Evolutionary conservation across 2,329 filamentous ascomycete genomes (phyloP).

Genomic region (Penicillium capsulatum): DNA sequence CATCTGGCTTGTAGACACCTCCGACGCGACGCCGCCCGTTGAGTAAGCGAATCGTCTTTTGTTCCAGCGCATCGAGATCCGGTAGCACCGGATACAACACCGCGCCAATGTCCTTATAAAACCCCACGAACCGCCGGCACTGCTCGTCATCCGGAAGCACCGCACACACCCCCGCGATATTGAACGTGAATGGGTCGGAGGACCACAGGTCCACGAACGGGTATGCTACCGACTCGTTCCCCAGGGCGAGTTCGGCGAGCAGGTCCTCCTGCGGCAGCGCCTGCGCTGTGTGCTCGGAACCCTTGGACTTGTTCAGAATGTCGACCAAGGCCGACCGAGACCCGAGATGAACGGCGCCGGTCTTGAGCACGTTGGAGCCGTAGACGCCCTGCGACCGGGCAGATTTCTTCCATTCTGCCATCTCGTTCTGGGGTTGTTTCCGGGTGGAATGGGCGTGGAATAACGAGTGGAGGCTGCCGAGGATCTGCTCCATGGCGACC

Average conservation of each 20-base stretch:
- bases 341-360: conserved; percentile 55
- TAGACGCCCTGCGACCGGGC: conserved; percentile 27
- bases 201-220: conserved; percentile 61
- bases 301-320: conserved; percentile 48
- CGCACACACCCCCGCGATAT: conserved; percentile 53
- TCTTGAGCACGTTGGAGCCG: conserved; percentile 34
- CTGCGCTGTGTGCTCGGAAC: conserved; percentile 38
- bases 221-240: conserved; percentile 58
- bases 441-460: conserved; percentile 27
- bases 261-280: conserved; percentile 56
- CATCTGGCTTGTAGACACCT: conserved; percentile 38
- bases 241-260: conserved; percentile 55
- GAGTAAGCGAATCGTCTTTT: conserved; percentile 49
- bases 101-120: conserved; percentile 53
- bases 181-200: conserved; percentile 53
- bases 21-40: conserved; percentile 46
- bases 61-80: conserved; percentile 50
- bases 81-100: conserved; percentile 56
- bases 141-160: conserved; percentile 54
- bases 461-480: conserved; percentile 30
- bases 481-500: conserved; percentile 33
- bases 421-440: conserved; percentile 14
- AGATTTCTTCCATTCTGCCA: conserved; percentile 16
- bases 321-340: conserved; percentile 56
- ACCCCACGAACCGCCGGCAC: conserved; percentile 48